Conservation (phyloP, 768 basidiomycete species). For the Termitomyces sp. region DNA sequence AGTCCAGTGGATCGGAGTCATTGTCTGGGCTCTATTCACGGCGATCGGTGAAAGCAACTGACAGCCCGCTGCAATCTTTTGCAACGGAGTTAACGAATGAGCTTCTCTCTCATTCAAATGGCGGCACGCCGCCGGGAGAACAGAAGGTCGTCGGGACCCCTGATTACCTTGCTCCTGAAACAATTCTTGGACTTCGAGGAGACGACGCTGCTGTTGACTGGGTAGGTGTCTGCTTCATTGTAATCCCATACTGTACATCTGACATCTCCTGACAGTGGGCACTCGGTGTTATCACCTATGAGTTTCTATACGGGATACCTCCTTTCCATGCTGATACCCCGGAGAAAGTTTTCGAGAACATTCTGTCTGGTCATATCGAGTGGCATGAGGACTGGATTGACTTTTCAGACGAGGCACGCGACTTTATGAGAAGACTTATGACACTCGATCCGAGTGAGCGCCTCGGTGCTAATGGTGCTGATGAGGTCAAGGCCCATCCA, state of each 20-base stretch:
- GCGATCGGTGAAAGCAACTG: constrained; percentile 45
- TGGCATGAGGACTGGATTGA: constrained; percentile 97
- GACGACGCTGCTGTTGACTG: constrained; percentile 97
- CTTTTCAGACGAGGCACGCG: constrained; percentile 78
- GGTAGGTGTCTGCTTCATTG: constrained; percentile 50
- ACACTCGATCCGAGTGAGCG: constrained; percentile 75
- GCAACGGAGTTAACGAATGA: constrained; percentile 83
- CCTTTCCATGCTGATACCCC: constrained; percentile 98
- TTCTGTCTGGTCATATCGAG: constrained; percentile 88
- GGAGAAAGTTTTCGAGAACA: constrained; percentile 97
- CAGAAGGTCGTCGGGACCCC: constrained; percentile 98
- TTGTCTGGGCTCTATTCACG: constrained; percentile 51
- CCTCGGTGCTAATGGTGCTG: constrained; percentile 82
- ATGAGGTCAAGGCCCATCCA: constrained; percentile 90
- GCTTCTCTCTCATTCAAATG: constrained; percentile 71
- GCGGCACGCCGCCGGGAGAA: constrained; percentile 73
- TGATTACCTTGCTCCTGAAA: constrained; percentile 95
- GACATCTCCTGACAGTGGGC: constrained; percentile 72
- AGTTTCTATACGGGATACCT: constrained; percentile 94
- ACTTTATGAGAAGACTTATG: constrained; percentile 88
- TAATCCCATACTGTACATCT: neutral
- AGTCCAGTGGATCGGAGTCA: constrained; percentile 85
- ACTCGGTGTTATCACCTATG: constrained; percentile 95
- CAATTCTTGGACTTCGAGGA: constrained; percentile 90
- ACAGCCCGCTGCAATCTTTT: constrained; percentile 85